Evolutionary conservation across 2,329 filamentous ascomycete genomes (phyloP).

Genomic region (Paraconiothyrium brasiliense): DNA sequence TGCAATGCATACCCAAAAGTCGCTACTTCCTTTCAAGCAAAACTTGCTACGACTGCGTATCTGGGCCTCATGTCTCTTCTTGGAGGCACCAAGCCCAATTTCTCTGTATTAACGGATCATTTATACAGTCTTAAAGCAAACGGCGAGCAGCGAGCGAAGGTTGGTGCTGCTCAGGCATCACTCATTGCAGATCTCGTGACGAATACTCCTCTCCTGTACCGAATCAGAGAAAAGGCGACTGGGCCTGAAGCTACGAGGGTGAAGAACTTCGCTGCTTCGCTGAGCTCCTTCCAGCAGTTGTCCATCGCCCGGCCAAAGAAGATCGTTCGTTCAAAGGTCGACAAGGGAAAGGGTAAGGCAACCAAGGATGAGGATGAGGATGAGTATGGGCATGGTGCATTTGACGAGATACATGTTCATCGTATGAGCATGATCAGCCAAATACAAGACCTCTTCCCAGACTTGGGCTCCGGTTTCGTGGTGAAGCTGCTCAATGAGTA

Average conservation of each 20-base stretch:
- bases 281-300: constrained; percentile 65
- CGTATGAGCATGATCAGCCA: constrained; percentile 85
- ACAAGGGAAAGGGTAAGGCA: constrained; percentile 71
- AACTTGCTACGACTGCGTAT: constrained; percentile 77
- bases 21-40: constrained; percentile 69
- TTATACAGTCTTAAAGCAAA: constrained; percentile 81
- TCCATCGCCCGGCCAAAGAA: constrained; percentile 64
- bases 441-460: constrained; percentile 92
- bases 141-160: constrained; percentile 68
- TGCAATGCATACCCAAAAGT: constrained; percentile 71
- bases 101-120: constrained; percentile 81
- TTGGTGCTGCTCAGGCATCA: constrained; percentile 58
- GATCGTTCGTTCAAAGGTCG: constrained; percentile 65
- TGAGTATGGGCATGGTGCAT: constrained; percentile 45
- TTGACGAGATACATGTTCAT: constrained; percentile 74
- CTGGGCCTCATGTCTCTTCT: constrained; percentile 77
- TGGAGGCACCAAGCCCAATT: constrained; percentile 72
- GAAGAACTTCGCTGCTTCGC: constrained; percentile 67
- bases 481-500: constrained; percentile 83
- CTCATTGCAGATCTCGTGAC: constrained; percentile 85
- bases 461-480: constrained; percentile 84
- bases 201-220: constrained; percentile 76
- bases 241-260: constrained; percentile 63
- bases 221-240: constrained; percentile 65
- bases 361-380: constrained; percentile 46